Base-by-base conservation (phyloP, 108 stramenopile species). In the Fragilaria crotonensis region DNA sequence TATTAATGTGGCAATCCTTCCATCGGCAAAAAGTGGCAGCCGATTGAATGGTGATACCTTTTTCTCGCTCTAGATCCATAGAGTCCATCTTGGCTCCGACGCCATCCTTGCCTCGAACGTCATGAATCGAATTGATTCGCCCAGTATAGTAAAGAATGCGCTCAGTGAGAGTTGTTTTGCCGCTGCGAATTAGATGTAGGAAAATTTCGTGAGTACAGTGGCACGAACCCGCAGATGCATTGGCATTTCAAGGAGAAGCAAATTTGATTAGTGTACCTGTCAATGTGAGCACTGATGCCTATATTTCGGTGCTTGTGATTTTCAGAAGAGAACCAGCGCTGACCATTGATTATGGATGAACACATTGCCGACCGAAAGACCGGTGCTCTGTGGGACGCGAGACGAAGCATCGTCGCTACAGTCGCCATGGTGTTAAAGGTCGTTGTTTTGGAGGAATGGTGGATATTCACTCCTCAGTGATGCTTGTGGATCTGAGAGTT, bases 81-180 rank as follows among this genome's bases (percentile, higher is more conserved):
- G 73, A 77, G 76, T 99, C 99, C 99, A 99, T 99, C 67, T 98
- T 99, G 59, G 99, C 99, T 19, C 98, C 98, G n/a, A 98, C 95
- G 2, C 97, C 97, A 67, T 95, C 93, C 61, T 92, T 94, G 4
- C 95, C 93, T 18, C 93, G 78, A n/a, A 99, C 98, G 64, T 99
- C 99, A 66, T 99, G 97, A 63, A 99, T 98, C 23, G 86, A 66
- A 20, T 87, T 87, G 62, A 99, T 99, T 11, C 93, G 63, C 25
- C 99, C 99, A 0, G 99, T 99, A 84, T 99, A 99, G 71, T 78
- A 99, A 2, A 99, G 79, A 47, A 99, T 99, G 22, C 99, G 90
- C 68, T 99, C 99, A 18, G 99, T 99, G 27, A 99, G 72, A 5
- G 99, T 99, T 4, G 99, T 99, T 67, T 99, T 99, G 25, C 99